Conservation (phyloP, 371 early-diverging fungal genomes). For the Nosema muscidifuracis region DNA sequence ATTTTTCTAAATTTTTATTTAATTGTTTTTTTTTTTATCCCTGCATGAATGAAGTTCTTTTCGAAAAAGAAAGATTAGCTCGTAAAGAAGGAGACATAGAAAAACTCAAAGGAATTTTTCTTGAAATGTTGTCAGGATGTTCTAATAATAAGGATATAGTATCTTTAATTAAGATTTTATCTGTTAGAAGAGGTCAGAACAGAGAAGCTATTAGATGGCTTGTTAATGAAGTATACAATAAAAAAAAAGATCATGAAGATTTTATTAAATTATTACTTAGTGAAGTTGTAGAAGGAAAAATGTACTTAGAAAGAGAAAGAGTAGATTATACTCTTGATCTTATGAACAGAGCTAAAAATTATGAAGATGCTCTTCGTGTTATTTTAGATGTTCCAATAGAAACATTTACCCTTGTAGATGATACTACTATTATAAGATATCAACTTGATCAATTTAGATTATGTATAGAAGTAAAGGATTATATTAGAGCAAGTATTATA, state of each 20-base stretch:
- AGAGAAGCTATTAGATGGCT: constrained; percentile 43
- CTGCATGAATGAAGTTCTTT: constrained; percentile 14
- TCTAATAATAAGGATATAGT: constrained; percentile 39
- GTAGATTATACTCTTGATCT: constrained; percentile 49
- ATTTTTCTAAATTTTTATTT: no score
- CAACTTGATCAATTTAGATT: constrained; percentile 60
- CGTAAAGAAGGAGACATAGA: constrained; percentile 53
- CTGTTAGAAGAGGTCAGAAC: constrained; percentile 56
- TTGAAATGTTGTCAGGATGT: constrained; percentile 45
- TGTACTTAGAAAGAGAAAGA: constrained; percentile 60
- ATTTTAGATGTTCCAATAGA: constrained; percentile 60
- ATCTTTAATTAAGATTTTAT: constrained; percentile 42
- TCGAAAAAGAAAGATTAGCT: constrained; percentile 57
- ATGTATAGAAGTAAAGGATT: constrained; percentile 43
- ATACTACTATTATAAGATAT: constrained; percentile 45
- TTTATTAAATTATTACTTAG: constrained; percentile 42
- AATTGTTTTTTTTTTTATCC: neutral
- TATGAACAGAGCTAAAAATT: constrained; percentile 37
- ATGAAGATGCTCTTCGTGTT: constrained; percentile 40
- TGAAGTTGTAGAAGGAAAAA: constrained; percentile 60
- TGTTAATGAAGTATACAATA: constrained; percentile 41
- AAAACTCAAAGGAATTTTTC: constrained; percentile 32
- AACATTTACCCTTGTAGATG: constrained; percentile 59
- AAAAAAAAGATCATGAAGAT: constrained; percentile 22
- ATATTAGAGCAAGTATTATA: constrained; percentile 44